These are phyloP conservation scores for Leishmania gerbilli DNA, from an alignment of 208 protist species.

Conservation along the genomic window DNA sequence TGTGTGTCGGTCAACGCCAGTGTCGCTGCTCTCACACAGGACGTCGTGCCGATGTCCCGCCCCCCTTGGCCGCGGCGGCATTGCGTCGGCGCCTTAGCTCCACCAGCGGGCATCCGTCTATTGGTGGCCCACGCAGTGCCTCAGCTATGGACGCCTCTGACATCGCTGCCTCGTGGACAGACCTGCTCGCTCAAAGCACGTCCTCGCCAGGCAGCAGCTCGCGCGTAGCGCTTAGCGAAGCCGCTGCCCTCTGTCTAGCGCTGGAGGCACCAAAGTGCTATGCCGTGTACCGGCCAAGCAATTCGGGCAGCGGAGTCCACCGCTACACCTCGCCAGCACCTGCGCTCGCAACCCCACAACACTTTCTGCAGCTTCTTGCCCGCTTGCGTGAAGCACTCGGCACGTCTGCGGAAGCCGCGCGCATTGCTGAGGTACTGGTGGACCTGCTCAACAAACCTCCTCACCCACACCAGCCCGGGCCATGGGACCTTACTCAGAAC, in stretches of 20 bases:
- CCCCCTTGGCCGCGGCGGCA: slow-evolving; percentile 11
- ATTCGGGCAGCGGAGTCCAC: not conserved
- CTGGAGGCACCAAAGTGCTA: slow-evolving; percentile 40
- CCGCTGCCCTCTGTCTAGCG: slow-evolving; percentile 29
- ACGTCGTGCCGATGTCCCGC: slow-evolving; percentile 11
- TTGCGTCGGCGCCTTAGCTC: slow-evolving; percentile 4
- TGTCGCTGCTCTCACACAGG: slow-evolving; percentile 6
- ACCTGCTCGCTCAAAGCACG: slow-evolving; percentile 11
- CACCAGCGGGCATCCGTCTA: not conserved
- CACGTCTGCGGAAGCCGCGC: slow-evolving; percentile 10
- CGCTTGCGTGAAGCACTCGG: slow-evolving; percentile 6
- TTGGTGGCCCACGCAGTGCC: not conserved
- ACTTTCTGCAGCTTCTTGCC: slow-evolving; percentile 31
- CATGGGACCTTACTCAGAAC: slow-evolving; percentile 49
- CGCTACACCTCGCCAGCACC: not conserved
- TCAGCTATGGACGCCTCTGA: not conserved
- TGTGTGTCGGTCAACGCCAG: not conserved
- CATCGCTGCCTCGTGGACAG: slow-evolving; percentile 13
- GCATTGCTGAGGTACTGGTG: slow-evolving; percentile 37
- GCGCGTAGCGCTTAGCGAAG: slow-evolving; percentile 33
- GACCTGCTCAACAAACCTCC: slow-evolving; percentile 64
- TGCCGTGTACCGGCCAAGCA: slow-evolving; percentile 48
- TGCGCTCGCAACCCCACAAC: slow-evolving; percentile 23
- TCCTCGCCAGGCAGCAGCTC: slow-evolving; percentile 1
- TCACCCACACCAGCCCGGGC: slow-evolving; percentile 41